Percentiles rank a stretch among this genome's conserved stretches.
Conservation (phyloP, 179 eudicot species). For the Beta lomatogona region DNA sequence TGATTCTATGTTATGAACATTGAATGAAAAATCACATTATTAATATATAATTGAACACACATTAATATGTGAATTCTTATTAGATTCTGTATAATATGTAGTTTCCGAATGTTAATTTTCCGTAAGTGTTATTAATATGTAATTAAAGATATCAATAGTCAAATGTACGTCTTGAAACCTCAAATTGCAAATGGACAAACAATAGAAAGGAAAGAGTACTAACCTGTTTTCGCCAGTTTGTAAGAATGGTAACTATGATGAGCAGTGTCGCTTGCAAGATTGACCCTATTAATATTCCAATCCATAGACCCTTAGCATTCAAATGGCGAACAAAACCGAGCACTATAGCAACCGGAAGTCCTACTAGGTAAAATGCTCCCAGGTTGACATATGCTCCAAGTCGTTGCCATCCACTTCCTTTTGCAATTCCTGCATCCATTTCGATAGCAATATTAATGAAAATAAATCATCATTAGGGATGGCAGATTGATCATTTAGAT, state of each 20-base stretch:
- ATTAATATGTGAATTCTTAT: too few species aligned
- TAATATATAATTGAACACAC: too few species aligned
- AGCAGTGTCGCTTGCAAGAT: conserved; percentile 10
- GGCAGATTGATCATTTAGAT: too few species aligned
- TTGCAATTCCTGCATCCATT: conserved; percentile 27
- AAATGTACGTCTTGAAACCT: too few species aligned
- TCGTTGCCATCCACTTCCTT: conserved; percentile 46
- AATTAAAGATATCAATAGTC: too few species aligned
- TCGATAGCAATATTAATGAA: too few species aligned
- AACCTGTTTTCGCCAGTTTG: conserved; percentile 26
- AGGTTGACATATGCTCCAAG: conserved; percentile 35
- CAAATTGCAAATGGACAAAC: neutral
- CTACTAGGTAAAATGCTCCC: conserved; percentile 35
- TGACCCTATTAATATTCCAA: conserved; percentile 20
- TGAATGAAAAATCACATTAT: too few species aligned
- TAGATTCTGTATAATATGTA: too few species aligned
- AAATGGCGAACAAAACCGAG: conserved; percentile 23
- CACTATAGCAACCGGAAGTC: conserved; percentile 32
- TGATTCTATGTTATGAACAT: too few species aligned
- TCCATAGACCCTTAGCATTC: conserved; percentile 22
- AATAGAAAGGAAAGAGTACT: neutral
- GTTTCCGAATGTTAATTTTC: too few species aligned
- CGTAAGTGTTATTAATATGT: too few species aligned
- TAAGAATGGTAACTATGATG: neutral
- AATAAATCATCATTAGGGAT: too few species aligned